Conservation (phyloP, 176 grass and related monocot species). For the Canna indica region DNA sequence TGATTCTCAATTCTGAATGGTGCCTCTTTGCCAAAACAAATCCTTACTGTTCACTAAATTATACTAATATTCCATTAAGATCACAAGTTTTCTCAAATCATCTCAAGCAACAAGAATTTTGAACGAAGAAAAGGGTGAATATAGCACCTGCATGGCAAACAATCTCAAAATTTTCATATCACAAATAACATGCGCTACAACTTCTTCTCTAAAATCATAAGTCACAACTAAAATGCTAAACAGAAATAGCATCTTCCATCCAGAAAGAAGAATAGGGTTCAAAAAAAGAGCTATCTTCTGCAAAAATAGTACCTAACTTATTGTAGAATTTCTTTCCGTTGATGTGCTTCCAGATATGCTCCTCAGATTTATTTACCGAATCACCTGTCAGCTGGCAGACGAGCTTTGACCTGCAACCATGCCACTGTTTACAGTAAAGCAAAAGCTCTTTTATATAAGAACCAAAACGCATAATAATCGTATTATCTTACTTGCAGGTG, state of each 20-base stretch:
- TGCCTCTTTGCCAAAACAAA: too few relatives aligned
- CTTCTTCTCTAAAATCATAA: too few relatives aligned
- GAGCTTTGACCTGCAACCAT: conserved; percentile 43
- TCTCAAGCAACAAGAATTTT: too few relatives aligned
- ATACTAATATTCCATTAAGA: too few relatives aligned
- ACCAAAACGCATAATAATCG: neutral
- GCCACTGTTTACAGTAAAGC: neutral
- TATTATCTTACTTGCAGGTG: conserved; percentile 39
- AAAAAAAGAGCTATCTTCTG: neutral
- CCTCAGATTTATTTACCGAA: conserved; percentile 62
- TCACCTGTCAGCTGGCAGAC: conserved; percentile 83
- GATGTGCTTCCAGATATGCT: conserved; percentile 97
- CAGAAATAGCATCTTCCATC: neutral
- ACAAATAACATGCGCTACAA: too few relatives aligned
- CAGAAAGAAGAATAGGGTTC: too few relatives aligned
- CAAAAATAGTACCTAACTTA: conserved; percentile 53
- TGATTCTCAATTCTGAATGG: too few relatives aligned
- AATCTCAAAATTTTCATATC: too few relatives aligned
- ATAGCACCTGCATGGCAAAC: too few relatives aligned
- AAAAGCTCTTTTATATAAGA: neutral
- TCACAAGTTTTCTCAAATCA: too few relatives aligned
- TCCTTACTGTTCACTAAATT: too few relatives aligned
- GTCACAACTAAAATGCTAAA: neutral
- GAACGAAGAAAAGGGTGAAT: too few relatives aligned
- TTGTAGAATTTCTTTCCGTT: conserved; percentile 80